Evolutionary conservation across 1,284 basidiomycete genomes (phyloP).

Genomic region (Cutaneotrichosporon daszewskae): DNA sequence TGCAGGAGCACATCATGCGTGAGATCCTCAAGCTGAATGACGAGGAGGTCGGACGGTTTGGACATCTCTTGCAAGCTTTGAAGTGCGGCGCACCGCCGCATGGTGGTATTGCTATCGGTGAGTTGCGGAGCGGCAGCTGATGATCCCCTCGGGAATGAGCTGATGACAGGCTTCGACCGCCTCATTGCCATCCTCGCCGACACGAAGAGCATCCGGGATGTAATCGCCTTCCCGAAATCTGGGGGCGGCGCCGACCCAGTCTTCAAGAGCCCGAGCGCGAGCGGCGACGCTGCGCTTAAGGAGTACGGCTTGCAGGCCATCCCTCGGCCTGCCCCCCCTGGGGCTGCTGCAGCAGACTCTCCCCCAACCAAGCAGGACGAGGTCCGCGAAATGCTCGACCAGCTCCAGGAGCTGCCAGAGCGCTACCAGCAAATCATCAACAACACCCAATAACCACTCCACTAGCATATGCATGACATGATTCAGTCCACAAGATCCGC

Average conservation of each 20-base stretch:
- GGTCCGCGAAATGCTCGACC: too few relatives aligned
- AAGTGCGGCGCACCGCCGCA: constrained; percentile 87
- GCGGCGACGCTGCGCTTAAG: constrained; percentile 54
- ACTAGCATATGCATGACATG: too few relatives aligned
- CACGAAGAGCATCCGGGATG: constrained; percentile 78
- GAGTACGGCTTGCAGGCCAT: constrained; percentile 39
- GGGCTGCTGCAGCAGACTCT: too few relatives aligned
- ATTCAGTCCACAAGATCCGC: too few relatives aligned
- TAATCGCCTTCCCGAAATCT: constrained; percentile 94
- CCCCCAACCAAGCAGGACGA: constrained; percentile 1
- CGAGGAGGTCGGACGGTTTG: constrained; percentile 67
- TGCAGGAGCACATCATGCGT: constrained; percentile 79
- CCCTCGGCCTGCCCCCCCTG: too few relatives aligned
- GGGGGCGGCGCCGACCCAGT: constrained; percentile 75
- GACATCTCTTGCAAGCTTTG: constrained; percentile 77
- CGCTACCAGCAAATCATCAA: too few relatives aligned
- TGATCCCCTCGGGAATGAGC: not conserved
- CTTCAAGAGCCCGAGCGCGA: constrained; percentile 75
- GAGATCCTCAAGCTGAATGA: constrained; percentile 71
- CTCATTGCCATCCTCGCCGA: constrained; percentile 84
- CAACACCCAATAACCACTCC: too few relatives aligned
- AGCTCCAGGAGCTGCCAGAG: too few relatives aligned
- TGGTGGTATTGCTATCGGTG: constrained; percentile 87
- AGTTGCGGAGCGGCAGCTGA: constrained; percentile 29
- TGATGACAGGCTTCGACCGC: constrained; percentile 72